Conservation (phyloP, 108 stramenopile genomes). For the Pseudonitzschia multistriata region DNA sequence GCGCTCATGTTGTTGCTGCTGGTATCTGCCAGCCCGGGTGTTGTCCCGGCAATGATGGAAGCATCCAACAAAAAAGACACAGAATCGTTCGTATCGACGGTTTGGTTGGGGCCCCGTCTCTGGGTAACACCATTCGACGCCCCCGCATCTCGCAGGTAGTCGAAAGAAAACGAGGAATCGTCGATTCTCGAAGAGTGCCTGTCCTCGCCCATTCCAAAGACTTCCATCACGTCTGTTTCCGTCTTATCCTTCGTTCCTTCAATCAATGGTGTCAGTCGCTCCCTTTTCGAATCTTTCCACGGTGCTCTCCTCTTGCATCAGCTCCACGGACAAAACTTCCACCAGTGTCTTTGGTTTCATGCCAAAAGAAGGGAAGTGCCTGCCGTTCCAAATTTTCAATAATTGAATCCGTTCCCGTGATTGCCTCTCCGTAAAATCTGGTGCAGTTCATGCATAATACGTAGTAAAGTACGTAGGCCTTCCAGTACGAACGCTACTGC, state of each 20-base stretch:
- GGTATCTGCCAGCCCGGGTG: neutral
- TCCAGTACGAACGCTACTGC: too few relatives aligned
- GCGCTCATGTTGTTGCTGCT: neutral
- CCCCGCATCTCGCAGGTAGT: neutral
- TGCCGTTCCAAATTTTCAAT: too few relatives aligned
- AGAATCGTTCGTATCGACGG: neutral
- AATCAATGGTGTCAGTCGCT: neutral
- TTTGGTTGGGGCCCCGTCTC: neutral
- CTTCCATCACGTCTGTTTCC: neutral
- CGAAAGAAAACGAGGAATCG: neutral
- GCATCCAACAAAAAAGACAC: constrained; percentile 1
- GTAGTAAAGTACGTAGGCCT: too few relatives aligned
- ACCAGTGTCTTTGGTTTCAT: too few relatives aligned
- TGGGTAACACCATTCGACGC: neutral
- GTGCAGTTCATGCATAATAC: too few relatives aligned
- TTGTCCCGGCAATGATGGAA: neutral
- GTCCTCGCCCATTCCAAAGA: neutral
- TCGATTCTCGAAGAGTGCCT: neutral
- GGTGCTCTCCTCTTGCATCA: too few relatives aligned
- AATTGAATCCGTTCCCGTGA: too few relatives aligned
- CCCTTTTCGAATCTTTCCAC: too few relatives aligned
- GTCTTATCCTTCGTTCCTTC: neutral
- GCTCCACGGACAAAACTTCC: too few relatives aligned
- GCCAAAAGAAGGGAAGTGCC: too few relatives aligned
- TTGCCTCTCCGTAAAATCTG: too few relatives aligned